Evolutionary conservation across 495 filamentous ascomycete species (phyloP).

Genomic region (Xeromyces bisporus): DNA sequence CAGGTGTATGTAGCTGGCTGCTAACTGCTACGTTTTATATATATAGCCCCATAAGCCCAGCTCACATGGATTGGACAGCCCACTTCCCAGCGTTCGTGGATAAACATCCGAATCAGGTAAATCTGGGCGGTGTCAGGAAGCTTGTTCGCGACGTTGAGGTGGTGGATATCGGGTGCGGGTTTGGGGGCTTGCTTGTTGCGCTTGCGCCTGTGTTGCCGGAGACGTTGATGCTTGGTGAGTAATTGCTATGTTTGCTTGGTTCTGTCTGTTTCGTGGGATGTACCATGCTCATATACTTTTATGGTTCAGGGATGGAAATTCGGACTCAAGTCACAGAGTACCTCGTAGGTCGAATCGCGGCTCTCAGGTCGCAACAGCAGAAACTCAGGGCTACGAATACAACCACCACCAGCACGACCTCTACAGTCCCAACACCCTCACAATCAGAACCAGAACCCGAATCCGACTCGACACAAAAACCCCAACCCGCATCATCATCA

Average conservation of each 20-base stretch:
- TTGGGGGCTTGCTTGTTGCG: slow-evolving; percentile 78
- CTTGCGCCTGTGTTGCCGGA: slow-evolving; percentile 67
- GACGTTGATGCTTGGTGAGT: slow-evolving; percentile 60
- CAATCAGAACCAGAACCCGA: slow-evolving; percentile 2
- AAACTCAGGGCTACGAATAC: slow-evolving; percentile 14
- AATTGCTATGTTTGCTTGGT: too few relatives aligned
- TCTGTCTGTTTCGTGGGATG: background rate
- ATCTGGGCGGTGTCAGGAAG: slow-evolving; percentile 19
- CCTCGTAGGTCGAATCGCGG: slow-evolving; percentile 68
- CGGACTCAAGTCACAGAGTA: slow-evolving; percentile 76
- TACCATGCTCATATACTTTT: slow-evolving; percentile 1
- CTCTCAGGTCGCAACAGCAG: slow-evolving; percentile 51
- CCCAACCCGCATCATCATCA: background rate
- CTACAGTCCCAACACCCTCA: slow-evolving; percentile 3
- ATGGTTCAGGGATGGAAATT: slow-evolving; percentile 64
- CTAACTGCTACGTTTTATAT: slow-evolving; percentile 6
- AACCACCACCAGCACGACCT: background rate
- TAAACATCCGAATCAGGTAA: slow-evolving; percentile 17
- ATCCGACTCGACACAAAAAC: background rate
- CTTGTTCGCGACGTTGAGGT: slow-evolving; percentile 62
- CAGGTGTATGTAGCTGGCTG: too few relatives aligned
- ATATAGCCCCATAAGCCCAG: slow-evolving; percentile 59
- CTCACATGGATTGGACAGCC: slow-evolving; percentile 77
- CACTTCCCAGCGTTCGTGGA: slow-evolving; percentile 61
- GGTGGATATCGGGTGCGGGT: slow-evolving; percentile 96